Base-by-base conservation (phyloP, 78 protist species). In the Dictyostelium firmibasis region DNA sequence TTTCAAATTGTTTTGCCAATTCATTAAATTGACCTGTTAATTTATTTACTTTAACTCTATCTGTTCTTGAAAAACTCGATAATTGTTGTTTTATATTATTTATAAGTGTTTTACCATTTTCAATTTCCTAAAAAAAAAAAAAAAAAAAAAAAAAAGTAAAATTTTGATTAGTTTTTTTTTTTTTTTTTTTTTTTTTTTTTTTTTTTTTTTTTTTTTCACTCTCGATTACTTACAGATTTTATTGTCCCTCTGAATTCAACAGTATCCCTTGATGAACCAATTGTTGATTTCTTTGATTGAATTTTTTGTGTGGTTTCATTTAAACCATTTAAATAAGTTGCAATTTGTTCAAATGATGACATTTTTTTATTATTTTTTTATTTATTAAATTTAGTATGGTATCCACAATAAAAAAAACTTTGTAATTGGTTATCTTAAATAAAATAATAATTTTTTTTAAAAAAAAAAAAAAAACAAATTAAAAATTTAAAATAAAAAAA, bases 1-100 rank as follows among this genome's bases (percentile, higher is more conserved):
- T 69, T 81, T 89, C 94, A 89, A 89, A 89, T 31, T 81, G 81
- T 16, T n/a, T 25, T 0, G 75, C 29, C n/a, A 89, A 25, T n/a
- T 81, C 72, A 41, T 89, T 81, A 13, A 89, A 81, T 31, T 81
- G 74, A 33, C 13, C 23, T 6, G n/a, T 38, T 10, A 89, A 27
- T 41, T 89, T 89, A 25, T 44, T 81, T 18, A 89, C 57, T 35
- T 69, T 89, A 20, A 81, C 41, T 29, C 75, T 60, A 89, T 89
- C 94, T 47, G 57, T 29, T 77, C 85, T 74, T 29, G 78, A 83
- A 69, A 38, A 67, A 23, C 29, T 41, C 16, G 44, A 41, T 9
- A 84, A 84, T 13, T 27, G 44, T 43, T 36, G 25, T 47, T 84
- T 84, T 20, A 43, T 44, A 18, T 23, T 25, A 18, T 84, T 35